Evolutionary conservation across 1,284 basidiomycete genomes (phyloP), one percentile per base, ranked within the genome.

Genomic region (Ustilago loliicola): DNA sequence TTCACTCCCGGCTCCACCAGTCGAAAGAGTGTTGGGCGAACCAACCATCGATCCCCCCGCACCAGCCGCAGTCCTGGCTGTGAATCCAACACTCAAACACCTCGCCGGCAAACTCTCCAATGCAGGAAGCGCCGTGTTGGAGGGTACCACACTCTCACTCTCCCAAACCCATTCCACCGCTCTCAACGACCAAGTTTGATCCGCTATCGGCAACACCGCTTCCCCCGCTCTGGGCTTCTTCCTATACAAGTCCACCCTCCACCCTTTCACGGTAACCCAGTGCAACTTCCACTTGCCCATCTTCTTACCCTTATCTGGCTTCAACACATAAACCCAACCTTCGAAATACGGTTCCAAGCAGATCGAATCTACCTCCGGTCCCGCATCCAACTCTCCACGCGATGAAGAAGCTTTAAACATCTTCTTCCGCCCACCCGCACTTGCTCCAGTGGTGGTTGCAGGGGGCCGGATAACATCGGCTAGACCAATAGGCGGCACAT

Each of bases 251-350:
- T 72, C 70, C 19, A 82, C 45, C 1, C 67, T 64, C 72, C 78
- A 70, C 2, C 79, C 80, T 36, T 76, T 72, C 19, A 82, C 51
- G 47, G 66, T 71, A 17, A 83, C 34, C 52, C 57, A 83, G 15
- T 79, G 80, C 59, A 82, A 53, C 63, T 82, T 83, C 81, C 81
- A 83, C 48, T 74, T 74, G n/a, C 66, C 77, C 23, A 65, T 15
- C 8, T 73, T 74, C 23, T 23, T 56, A 30, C 17, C 34, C 34
- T 60, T 69, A 71, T 38, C 58, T 50, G n/a, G 66, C 60, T 81
- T 81, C 61, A 76, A 66, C 21, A 82, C 65, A 59, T 83, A 83
- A 13, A 77, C 69, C 78, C 78, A 83, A 3, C 61, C 79, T 61
- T 83, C 80, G n/a, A 65, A 76, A 60, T 79, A 83, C 11, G 78